Conservation (phyloP, 2,329 filamentous ascomycete genomes). For the Trichoderma brevicompactum region DNA sequence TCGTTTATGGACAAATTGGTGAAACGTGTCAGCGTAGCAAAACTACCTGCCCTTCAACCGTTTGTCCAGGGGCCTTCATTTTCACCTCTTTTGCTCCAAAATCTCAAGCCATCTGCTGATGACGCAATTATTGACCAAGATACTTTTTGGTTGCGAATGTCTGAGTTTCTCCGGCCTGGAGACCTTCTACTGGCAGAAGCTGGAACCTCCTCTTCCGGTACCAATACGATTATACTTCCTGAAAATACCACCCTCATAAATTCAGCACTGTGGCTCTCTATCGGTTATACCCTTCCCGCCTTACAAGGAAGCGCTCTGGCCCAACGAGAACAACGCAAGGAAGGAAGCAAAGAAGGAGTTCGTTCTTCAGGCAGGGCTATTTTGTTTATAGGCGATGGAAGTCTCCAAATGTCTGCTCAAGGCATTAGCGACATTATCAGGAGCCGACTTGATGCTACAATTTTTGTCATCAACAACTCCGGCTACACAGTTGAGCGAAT, state of each 20-base stretch:
- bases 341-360: background rate
- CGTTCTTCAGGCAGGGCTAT: conserved; percentile 47
- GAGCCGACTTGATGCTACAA: conserved; percentile 52
- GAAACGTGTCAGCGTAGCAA: conserved; percentile 39
- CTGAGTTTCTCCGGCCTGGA: conserved; percentile 52
- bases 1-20: conserved; percentile 35
- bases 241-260: conserved; percentile 52
- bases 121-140: conserved; percentile 51
- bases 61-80: conserved; percentile 39
- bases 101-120: background rate
- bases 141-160: conserved; percentile 53
- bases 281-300: conserved; percentile 64
- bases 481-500: conserved; percentile 63
- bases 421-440: conserved; percentile 67
- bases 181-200: conserved; percentile 64
- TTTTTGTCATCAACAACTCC: conserved; percentile 62
- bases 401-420: conserved; percentile 68
- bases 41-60: conserved; percentile 31
- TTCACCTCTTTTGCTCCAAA: conserved; percentile 27
- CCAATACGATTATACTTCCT: conserved; percentile 56
- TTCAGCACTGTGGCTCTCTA: conserved; percentile 61
- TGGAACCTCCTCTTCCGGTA: conserved; percentile 61
- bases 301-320: conserved; percentile 61
- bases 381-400: conserved; percentile 66
- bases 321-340: conserved; percentile 45